Conservation (phyloP, 1,139 yeast species). For the Lodderomyces theae region DNA sequence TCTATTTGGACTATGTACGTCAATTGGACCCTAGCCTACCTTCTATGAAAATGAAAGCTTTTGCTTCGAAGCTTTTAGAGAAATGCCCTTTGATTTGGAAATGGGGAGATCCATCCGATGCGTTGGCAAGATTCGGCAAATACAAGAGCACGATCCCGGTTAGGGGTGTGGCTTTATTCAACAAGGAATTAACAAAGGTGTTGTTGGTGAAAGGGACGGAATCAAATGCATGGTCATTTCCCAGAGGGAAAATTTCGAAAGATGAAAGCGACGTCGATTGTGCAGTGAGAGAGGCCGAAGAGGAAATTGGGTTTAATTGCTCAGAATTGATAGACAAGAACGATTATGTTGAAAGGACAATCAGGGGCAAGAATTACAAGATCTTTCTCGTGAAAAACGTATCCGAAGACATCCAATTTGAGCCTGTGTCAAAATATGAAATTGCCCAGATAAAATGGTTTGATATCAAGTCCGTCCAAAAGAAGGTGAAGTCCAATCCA, state of each 20-base stretch:
- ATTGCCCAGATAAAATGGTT: constrained; percentile 58
- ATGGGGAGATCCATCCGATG: constrained; percentile 79
- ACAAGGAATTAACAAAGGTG: constrained; percentile 65
- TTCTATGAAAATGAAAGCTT: constrained; percentile 71
- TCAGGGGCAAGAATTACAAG: constrained; percentile 80
- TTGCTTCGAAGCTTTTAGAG: constrained; percentile 68
- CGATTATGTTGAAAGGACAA: constrained; percentile 77
- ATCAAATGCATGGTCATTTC: constrained; percentile 89
- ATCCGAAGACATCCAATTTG: constrained; percentile 71
- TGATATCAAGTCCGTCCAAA: constrained; percentile 36
- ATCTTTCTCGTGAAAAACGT: constrained; percentile 77
- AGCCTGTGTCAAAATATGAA: constrained; percentile 84
- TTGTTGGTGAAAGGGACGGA: constrained; percentile 85
- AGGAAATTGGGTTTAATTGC: constrained; percentile 94
- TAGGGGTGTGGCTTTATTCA: constrained; percentile 89
- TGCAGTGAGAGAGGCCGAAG: constrained; percentile 90
- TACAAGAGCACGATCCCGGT: constrained; percentile 94
- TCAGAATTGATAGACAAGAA: constrained; percentile 62
- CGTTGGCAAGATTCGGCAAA: constrained; percentile 70
- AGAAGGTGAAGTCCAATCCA: constrained; percentile 38
- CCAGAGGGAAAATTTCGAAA: constrained; percentile 94
- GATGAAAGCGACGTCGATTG: constrained; percentile 89
- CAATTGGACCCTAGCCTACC: constrained; percentile 77
- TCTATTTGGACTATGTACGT: constrained; percentile 82
- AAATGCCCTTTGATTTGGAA: constrained; percentile 85